These are phyloP conservation scores for Phascolomyces articulosus DNA, from an alignment of 371 early-diverging fungal species.

Conservation along the genomic window DNA sequence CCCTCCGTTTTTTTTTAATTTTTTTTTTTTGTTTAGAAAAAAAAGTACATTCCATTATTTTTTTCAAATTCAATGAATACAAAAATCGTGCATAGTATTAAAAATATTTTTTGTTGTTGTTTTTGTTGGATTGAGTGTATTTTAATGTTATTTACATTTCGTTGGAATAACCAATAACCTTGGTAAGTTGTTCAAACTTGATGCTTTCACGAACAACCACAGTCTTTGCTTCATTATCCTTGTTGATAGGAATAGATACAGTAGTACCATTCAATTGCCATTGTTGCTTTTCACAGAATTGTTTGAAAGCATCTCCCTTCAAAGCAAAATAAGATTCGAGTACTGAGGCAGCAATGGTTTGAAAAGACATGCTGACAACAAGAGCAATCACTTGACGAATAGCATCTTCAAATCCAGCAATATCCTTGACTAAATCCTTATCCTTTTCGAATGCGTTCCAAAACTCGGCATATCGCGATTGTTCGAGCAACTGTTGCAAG, in stretches of 20 bases:
- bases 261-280: slow-evolving; percentile 70
- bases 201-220: slow-evolving; percentile 85
- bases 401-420: slow-evolving; percentile 73
- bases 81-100: neutral
- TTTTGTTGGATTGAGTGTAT: neutral
- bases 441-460: slow-evolving; percentile 71
- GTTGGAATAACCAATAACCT: slow-evolving; percentile 71
- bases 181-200: slow-evolving; percentile 81
- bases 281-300: slow-evolving; percentile 62
- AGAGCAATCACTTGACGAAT: slow-evolving; percentile 77
- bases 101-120: neutral
- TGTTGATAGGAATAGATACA: slow-evolving; percentile 77
- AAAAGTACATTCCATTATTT: neutral
- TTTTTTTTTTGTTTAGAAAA: too few relatives aligned
- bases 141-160: slow-evolving; percentile 46
- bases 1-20: too few relatives aligned
- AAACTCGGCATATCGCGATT: slow-evolving; percentile 78
- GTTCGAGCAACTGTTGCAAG: slow-evolving; percentile 81
- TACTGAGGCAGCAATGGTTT: slow-evolving; percentile 64
- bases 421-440: slow-evolving; percentile 62
- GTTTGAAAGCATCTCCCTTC: slow-evolving; percentile 65
- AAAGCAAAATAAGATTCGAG: slow-evolving; percentile 72
- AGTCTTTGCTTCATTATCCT: slow-evolving; percentile 83
- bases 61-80: neutral
- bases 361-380: slow-evolving; percentile 80